These are phyloP conservation scores for Laburnicola sp. DNA, from an alignment of 2,329 filamentous ascomycete species.

Conservation along the genomic window DNA sequence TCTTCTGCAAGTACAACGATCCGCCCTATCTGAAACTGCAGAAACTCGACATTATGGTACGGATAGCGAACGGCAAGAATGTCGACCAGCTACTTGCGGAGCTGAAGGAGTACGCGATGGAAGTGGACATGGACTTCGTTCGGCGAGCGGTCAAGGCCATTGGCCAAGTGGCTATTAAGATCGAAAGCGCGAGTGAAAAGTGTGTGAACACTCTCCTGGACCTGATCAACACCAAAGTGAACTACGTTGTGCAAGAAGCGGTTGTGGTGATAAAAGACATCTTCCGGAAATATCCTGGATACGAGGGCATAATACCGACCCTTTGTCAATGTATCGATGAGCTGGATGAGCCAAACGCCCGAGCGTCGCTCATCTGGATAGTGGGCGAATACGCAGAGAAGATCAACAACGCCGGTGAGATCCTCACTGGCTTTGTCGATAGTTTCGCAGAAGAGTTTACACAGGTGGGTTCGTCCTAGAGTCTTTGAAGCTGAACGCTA, in stretches of 20 bases:
- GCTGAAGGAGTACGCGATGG: conserved; percentile 93
- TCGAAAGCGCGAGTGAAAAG: conserved; percentile 90
- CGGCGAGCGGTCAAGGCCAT: conserved; percentile 93
- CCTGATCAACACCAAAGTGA: conserved; percentile 95
- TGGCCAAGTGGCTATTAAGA: conserved; percentile 97
- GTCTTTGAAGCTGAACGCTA: conserved; percentile 40
- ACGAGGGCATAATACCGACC: conserved; percentile 96
- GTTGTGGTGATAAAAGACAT: conserved; percentile 99
- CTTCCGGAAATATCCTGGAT: conserved; percentile 94
- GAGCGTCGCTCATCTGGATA: conserved; percentile 95
- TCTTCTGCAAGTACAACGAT: conserved; percentile 99
- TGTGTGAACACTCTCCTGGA: conserved; percentile 94
- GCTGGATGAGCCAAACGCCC: conserved; percentile 87
- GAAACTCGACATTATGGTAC: conserved; percentile 98
- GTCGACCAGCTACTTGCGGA: conserved; percentile 93
- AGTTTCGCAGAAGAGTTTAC: conserved; percentile 96
- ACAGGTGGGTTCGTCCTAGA: conserved; percentile 61
- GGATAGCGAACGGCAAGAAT: conserved; percentile 96
- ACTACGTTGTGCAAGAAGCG: conserved; percentile 98
- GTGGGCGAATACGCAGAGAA: conserved; percentile 99
- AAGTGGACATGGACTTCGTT: conserved; percentile 99
- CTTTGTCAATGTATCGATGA: conserved; percentile 97
- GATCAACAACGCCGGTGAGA: conserved; percentile 97
- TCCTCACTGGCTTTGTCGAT: conserved; percentile 87
- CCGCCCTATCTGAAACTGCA: conserved; percentile 96